Evolutionary conservation across 2,329 filamentous ascomycete genomes (phyloP).

Genomic region (Phaeosphaeriaceae sp.): DNA sequence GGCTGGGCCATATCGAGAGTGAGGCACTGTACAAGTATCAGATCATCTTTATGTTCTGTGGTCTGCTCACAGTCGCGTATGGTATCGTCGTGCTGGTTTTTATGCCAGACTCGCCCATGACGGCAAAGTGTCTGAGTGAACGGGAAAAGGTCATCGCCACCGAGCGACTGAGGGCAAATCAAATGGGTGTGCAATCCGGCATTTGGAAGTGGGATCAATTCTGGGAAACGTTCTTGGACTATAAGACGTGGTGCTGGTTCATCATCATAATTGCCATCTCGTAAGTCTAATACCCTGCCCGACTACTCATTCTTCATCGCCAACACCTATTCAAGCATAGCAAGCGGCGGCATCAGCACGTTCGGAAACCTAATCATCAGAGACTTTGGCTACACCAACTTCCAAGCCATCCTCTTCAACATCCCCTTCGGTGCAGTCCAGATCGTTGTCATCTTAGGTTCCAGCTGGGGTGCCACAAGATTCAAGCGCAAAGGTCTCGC

Average conservation of each 20-base stretch:
- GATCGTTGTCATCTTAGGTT: constrained; percentile 57
- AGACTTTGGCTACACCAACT: constrained; percentile 63
- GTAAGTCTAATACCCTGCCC: constrained; percentile 12
- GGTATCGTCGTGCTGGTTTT: constrained; percentile 50
- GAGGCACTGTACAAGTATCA: constrained; percentile 52
- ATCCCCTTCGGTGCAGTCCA: constrained; percentile 66
- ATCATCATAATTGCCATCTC: constrained; percentile 58
- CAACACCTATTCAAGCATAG: constrained; percentile 56
- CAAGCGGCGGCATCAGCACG: constrained; percentile 68
- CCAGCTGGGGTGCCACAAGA: constrained; percentile 61
- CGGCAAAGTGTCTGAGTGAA: constrained; percentile 35
- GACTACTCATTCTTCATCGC: no score
- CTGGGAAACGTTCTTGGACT: constrained; percentile 28
- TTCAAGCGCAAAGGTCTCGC: constrained; percentile 61
- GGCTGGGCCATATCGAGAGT: constrained; percentile 63
- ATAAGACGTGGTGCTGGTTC: constrained; percentile 58
- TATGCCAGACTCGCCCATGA: constrained; percentile 55
- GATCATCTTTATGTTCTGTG: constrained; percentile 56
- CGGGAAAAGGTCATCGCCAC: constrained; percentile 27
- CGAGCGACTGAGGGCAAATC: constrained; percentile 27
- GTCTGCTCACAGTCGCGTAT: constrained; percentile 55
- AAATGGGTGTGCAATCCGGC: constrained; percentile 68
- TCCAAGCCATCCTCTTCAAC: constrained; percentile 65
- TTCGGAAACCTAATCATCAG: constrained; percentile 66
- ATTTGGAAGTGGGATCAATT: constrained; percentile 77